Base-by-base conservation (phyloP, 2,329 filamentous ascomycete genomes). In the Coniella lustricola region DNA sequence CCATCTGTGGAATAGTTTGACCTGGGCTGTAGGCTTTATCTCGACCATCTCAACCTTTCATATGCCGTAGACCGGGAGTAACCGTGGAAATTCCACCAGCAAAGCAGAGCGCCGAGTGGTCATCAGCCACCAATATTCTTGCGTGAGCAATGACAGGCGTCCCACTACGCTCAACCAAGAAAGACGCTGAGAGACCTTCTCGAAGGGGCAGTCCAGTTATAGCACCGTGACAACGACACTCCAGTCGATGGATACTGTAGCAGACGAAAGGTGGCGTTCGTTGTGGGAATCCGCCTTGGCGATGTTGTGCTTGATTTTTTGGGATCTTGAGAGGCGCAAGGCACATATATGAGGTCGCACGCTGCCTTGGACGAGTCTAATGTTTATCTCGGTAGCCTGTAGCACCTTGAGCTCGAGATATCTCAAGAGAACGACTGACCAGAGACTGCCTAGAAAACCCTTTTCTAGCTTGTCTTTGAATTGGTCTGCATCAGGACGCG, bases 131-230 rank as follows among this genome's bases (percentile, higher is more conserved):
- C 10, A 17, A 21, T 46, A 17, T 17, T 32, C 13, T 21, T 32
- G 33, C 7, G 32, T 17, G 17, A n/a, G 21, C 17, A n/a, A 31
- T 9, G 17, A 17, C 34, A 37, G 25, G 22, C 25, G 25, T 17
- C n/a, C 44, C 16, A 16, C 35, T 9, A 12, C 10, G n/a, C 25
- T 41, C 20, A 13, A 33, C 32, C 22, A 51, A 33, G 41, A 5
- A 29, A 29, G 25, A 29, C 25, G 25, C 5, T n/a, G 25, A 5
- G 25, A 49, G 32, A 50, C 51, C 51, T 53, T 53, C 51, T 53
- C 40, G 21, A 53, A 48, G 48, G 18, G 48, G 51, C 48, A 51
- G 48, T 43, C 38, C 37, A 37, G 34, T 44, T 45, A 12, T 22
- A 36, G 31, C 22, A 50, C 31, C 44, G 12, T n/a, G 5, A 29